Percentiles rank a stretch among this genome's conserved stretches.
These are phyloP conservation scores for Phytopythium montanum DNA, from an alignment of 352 stramenopile species.

Conservation along the genomic window DNA sequence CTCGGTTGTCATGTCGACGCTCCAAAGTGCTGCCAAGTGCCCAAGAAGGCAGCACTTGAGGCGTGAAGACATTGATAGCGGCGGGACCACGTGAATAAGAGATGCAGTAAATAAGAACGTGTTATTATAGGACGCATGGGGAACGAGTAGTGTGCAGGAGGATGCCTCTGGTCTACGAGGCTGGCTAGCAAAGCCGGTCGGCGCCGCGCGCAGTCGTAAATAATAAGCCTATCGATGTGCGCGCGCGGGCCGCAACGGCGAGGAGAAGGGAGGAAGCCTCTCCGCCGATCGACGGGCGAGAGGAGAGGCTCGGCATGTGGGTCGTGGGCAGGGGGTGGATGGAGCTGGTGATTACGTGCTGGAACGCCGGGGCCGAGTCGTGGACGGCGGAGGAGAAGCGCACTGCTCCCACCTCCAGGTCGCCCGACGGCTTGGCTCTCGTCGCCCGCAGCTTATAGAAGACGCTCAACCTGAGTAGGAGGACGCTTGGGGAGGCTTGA, in stretches of 20 bases:
- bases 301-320: neutral
- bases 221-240: slow-evolving; percentile 6
- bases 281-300: slow-evolving; percentile 1
- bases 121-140: slow-evolving; percentile 2
- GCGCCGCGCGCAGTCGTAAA: slow-evolving; percentile 1
- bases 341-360: neutral
- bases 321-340: neutral
- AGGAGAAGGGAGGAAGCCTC: neutral
- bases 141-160: neutral
- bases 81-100: too few relatives aligned
- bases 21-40: too few relatives aligned
- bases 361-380: neutral
- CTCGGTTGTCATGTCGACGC: too few relatives aligned
- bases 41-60: too few relatives aligned
- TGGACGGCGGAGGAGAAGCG: neutral
- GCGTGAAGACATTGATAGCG: too few relatives aligned
- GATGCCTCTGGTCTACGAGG: neutral
- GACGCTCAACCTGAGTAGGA: neutral
- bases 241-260: neutral
- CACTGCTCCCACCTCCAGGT: neutral
- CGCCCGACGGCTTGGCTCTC: neutral
- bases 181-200: neutral
- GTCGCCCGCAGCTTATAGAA: neutral
- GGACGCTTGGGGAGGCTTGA: neutral
- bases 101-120: slow-evolving; percentile 4